These are phyloP conservation scores for Penicillium sp. DNA, from an alignment of 2,329 filamentous ascomycete species.

Conservation along the genomic window DNA sequence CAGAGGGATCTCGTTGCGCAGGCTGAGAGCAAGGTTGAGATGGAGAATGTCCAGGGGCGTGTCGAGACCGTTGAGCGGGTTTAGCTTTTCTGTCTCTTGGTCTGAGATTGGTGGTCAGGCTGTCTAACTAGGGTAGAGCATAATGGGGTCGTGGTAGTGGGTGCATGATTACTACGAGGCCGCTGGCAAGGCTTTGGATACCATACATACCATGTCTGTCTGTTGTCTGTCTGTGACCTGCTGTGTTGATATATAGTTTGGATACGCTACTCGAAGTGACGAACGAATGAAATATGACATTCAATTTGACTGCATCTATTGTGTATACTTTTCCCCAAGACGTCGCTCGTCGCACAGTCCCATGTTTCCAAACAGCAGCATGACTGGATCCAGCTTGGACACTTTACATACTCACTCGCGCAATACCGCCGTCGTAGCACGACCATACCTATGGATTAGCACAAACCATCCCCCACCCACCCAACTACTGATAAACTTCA, in stretches of 20 bases:
- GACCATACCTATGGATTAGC: background rate
- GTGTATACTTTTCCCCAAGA: no score
- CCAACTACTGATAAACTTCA: no score
- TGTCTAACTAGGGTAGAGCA: no score
- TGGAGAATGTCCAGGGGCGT: constrained; percentile 23
- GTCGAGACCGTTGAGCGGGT: constrained; percentile 29
- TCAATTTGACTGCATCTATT: no score
- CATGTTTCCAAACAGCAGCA: background rate
- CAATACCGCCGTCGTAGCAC: background rate
- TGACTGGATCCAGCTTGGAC: background rate
- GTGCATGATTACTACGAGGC: no score
- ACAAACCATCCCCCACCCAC: background rate
- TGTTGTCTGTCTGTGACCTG: no score
- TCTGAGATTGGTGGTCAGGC: background rate
- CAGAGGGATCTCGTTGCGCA: constrained; percentile 29
- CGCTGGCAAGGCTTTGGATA: no score
- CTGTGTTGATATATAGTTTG: no score
- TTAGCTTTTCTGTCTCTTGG: background rate
- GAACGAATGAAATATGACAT: no score
- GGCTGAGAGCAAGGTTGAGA: constrained; percentile 35
- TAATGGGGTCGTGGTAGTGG: background rate
- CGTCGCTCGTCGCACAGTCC: background rate
- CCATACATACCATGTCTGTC: no score
- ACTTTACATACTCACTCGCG: background rate
- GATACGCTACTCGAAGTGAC: no score